Conservation (phyloP, 202 grass and related monocot species). For the Brachypodium distachyon region DNA sequence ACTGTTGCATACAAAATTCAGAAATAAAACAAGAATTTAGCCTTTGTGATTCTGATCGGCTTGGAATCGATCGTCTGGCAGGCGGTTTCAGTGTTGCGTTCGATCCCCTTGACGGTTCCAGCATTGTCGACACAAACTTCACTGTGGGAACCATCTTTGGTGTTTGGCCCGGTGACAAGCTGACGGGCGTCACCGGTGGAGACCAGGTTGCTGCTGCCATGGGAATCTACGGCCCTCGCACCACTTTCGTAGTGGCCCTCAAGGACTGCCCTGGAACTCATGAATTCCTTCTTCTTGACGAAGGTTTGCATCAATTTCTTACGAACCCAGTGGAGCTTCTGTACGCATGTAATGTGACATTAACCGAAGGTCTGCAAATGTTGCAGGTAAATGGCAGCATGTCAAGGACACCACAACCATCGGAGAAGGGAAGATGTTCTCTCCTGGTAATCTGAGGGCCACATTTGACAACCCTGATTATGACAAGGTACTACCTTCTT, state of each 20-base stretch:
- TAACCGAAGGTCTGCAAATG: not conserved
- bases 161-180: constrained; percentile 91
- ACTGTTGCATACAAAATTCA: not conserved
- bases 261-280: constrained; percentile 91
- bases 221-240: constrained; percentile 96
- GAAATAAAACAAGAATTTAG: not conserved
- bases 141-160: constrained; percentile 97
- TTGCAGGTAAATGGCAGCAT: constrained; percentile 94
- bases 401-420: constrained; percentile 91
- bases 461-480: constrained; percentile 91
- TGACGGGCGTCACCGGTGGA: constrained; percentile 67
- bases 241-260: constrained; percentile 75
- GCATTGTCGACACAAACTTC: constrained; percentile 96
- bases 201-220: constrained; percentile 85
- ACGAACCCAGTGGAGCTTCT: not conserved
- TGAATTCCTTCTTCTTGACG: constrained; percentile 89
- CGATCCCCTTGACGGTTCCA: constrained; percentile 89
- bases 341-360: not conserved
- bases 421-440: constrained; percentile 97
- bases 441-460: constrained; percentile 85
- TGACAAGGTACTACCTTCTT: constrained; percentile 37
- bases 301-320: constrained; percentile 25
- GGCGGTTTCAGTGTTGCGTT: constrained; percentile 94
- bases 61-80: not conserved
- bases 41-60: not conserved